Percentiles rank a stretch among this genome's conserved stretches.
phyloP scores from a whole-genome alignment of 169 alveolate genomes.

The Babesia divergens region DNA sequence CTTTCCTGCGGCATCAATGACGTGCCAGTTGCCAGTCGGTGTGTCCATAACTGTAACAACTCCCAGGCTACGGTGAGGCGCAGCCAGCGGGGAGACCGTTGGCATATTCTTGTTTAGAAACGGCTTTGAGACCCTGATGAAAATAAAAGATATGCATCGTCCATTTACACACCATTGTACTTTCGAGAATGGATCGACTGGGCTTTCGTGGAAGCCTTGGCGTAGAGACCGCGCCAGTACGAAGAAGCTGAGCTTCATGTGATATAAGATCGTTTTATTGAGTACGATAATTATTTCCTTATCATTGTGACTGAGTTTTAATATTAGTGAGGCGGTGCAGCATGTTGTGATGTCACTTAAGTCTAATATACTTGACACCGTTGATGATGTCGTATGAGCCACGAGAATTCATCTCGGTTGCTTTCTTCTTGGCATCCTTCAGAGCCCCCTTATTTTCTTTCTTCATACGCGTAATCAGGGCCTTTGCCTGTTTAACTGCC shows the following conservation, averaged over 20 bases:
- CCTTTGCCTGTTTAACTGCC: conserved; percentile 78
- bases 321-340: neutral
- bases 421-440: conserved; percentile 56
- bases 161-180: conserved; percentile 76
- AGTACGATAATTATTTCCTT: neutral
- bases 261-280: neutral
- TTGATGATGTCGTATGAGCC: conserved; percentile 52
- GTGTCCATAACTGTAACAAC: conserved; percentile 79
- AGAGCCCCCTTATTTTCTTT: conserved; percentile 69
- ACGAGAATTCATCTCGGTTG: conserved; percentile 6
- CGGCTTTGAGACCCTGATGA: conserved; percentile 77
- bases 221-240: conserved; percentile 55
- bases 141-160: neutral
- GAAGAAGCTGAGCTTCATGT: conserved; percentile 14
- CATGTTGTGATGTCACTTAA: conserved; percentile 13
- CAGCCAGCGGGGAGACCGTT: conserved; percentile 73
- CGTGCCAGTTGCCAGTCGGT: conserved; percentile 81
- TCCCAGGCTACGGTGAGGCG: conserved; percentile 74
- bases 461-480: conserved; percentile 74
- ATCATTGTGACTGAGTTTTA: neutral
- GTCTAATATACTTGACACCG: conserved; percentile 54
- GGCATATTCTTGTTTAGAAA: conserved; percentile 84
- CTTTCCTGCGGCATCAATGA: conserved; percentile 80
- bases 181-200: conserved; percentile 80
- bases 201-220: conserved; percentile 77